Evolutionary conservation across 1,139 yeast species (phyloP).

Genomic region (Nadsonia commutata): DNA sequence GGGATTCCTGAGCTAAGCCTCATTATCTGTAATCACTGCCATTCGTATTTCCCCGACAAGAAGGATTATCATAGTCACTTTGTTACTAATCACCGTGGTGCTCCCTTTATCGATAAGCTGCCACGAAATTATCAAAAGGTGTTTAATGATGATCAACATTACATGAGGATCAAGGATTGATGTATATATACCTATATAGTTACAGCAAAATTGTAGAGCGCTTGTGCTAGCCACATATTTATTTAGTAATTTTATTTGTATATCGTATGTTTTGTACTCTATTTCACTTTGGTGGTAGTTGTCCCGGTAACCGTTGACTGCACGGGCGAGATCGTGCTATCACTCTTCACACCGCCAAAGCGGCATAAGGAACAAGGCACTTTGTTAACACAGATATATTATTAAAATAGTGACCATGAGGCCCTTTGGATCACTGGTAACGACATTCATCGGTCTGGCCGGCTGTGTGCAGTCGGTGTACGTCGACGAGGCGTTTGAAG

Average conservation of each 20-base stretch:
- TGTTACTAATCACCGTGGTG: neutral
- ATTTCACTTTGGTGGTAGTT: too few species aligned
- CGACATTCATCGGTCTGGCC: neutral
- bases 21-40: neutral
- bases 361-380: too few species aligned
- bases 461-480: neutral
- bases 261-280: too few species aligned
- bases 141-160: constrained; percentile 2
- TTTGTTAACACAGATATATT: too few species aligned
- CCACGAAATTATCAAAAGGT: constrained; percentile 6
- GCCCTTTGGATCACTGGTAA: neutral
- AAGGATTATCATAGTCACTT: neutral
- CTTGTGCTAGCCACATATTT: too few species aligned
- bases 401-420: too few species aligned
- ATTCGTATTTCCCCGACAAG: neutral
- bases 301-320: too few species aligned
- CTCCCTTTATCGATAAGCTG: constrained; percentile 4
- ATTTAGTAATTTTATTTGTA: too few species aligned
- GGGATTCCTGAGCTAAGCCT: neutral
- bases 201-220: too few species aligned
- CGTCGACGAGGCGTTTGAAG: neutral
- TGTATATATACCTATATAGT: too few species aligned
- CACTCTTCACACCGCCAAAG: too few species aligned
- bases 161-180: constrained; percentile 2
- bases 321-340: too few species aligned